Percentiles rank a stretch among this genome's conserved stretches.
These are phyloP conservation scores for Pseudogymnoascus destructans DNA, from an alignment of 2,329 filamentous ascomycete genomes.

Conservation along the genomic window DNA sequence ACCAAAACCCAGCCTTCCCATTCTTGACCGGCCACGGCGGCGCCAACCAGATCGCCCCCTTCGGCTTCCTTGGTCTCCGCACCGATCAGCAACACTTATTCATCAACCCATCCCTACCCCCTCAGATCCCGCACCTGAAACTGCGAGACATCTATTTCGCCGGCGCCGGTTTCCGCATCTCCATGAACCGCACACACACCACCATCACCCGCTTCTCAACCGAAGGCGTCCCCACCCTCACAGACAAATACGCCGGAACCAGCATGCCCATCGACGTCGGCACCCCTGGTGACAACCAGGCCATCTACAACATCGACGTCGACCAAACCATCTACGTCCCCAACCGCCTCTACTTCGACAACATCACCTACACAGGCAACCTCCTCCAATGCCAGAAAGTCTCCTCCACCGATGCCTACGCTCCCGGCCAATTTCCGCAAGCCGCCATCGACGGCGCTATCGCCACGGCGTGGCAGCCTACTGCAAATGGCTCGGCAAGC, in stretches of 20 bases:
- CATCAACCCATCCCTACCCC: slow-evolving; percentile 47
- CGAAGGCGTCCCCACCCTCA: slow-evolving; percentile 31
- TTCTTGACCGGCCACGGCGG: slow-evolving; percentile 61
- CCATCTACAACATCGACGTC: slow-evolving; percentile 34
- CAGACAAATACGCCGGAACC: slow-evolving; percentile 41
- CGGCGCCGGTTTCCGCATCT: slow-evolving; percentile 48
- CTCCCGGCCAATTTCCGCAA: slow-evolving; percentile 56
- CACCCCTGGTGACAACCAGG: slow-evolving; percentile 27
- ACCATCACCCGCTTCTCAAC: slow-evolving; percentile 39
- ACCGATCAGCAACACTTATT: slow-evolving; percentile 46
- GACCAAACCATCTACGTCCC: slow-evolving; percentile 39
- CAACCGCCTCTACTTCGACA: slow-evolving; percentile 44
- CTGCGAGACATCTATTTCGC: slow-evolving; percentile 55
- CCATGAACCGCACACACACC: slow-evolving; percentile 52
- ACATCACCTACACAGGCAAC: slow-evolving; percentile 43
- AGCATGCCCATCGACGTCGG: slow-evolving; percentile 48
- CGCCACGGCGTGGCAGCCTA: slow-evolving; percentile 54
- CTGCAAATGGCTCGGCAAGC: slow-evolving; percentile 36
- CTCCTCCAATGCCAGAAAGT: slow-evolving; percentile 50
- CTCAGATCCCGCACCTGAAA: slow-evolving; percentile 44
- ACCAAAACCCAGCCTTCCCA: slow-evolving; percentile 51
- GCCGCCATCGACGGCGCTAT: slow-evolving; percentile 52
- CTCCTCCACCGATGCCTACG: slow-evolving; percentile 33
- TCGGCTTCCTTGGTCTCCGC: slow-evolving; percentile 53
- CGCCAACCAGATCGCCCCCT: slow-evolving; percentile 52